Evolutionary conservation across 345 rosid genomes (phyloP), one percentile per base, ranked within the genome.

Genomic region (sweet orange (Citrus sinensis)): DNA sequence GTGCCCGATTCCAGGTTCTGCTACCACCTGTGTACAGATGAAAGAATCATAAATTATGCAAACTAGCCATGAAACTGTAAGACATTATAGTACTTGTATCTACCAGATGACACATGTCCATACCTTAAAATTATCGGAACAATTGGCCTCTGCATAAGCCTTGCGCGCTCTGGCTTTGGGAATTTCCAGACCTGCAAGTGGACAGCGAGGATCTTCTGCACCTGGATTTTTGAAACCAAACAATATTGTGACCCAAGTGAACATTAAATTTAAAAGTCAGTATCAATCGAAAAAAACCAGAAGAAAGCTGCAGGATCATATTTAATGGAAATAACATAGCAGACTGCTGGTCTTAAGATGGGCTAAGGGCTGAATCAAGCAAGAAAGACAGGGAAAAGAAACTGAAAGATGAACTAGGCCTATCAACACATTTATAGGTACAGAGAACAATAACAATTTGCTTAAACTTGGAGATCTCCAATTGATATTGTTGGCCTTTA

Each of bases 121-220:
- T 61, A 89, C 90, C 97, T 94, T 84, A 69, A 96, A 89, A 8
- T 89, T 88, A 32, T 86, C 82, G 9, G 76, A 73, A 76, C 77
- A 56, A 62, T 76, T 75, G 7, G 88, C 87, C 27, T 86, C 80
- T 27, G 67, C 83, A 60, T 91, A 92, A 10, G 89, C 92, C 83
- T 83, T 67, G 27, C 49, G 35, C 42, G 92, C 85, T 74, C 79
- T 87, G 75, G 79, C 78, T 75, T 78, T 75, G 61, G 95, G 91
- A 77, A 70, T 71, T 79, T 84, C 82, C 74, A 96, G 69, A 78
- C 97, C 98, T 2, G 69, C 94, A 58, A 89, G 76, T 6, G 98
- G 97, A 86, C 94, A 91, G 20, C 94, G 97, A 49, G 89, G 97
- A 85, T 95, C 98, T 32, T 88, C 85, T 20, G 85, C 92, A 37